Percentiles rank a stretch among this genome's conserved stretches.
These are phyloP conservation scores for Tolypocladium tundrense DNA, from an alignment of 2,329 filamentous ascomycete genomes.

Conservation along the genomic window DNA sequence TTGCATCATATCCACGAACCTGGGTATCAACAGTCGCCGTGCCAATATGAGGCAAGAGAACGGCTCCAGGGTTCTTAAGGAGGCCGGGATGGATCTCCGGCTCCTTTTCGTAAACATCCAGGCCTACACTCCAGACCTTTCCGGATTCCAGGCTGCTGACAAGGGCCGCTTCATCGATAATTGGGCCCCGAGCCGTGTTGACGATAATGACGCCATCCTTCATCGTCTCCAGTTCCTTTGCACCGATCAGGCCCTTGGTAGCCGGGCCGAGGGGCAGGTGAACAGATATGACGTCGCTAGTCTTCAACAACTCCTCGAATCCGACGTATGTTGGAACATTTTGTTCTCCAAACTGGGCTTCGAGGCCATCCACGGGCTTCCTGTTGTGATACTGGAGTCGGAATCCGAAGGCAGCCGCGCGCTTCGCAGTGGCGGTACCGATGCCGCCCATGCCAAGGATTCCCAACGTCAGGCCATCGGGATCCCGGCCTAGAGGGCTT, in stretches of 20 bases:
- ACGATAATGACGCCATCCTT: slow-evolving; percentile 46
- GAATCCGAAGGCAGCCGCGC: slow-evolving; percentile 45
- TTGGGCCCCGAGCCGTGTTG: slow-evolving; percentile 46
- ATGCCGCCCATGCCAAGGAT: slow-evolving; percentile 53
- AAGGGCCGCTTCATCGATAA: slow-evolving; percentile 46
- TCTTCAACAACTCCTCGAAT: slow-evolving; percentile 42
- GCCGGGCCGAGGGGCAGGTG: slow-evolving; percentile 40
- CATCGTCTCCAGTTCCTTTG: slow-evolving; percentile 38
- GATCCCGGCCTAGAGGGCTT: slow-evolving; percentile 48
- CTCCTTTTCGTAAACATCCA: slow-evolving; percentile 49
- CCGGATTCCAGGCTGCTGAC: slow-evolving; percentile 41
- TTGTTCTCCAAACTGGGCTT: slow-evolving; percentile 26
- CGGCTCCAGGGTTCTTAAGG: slow-evolving; percentile 45
- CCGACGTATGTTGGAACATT: slow-evolving; percentile 28
- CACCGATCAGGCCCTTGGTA: slow-evolving; percentile 42
- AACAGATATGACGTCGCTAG: slow-evolving; percentile 43
- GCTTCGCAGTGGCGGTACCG: slow-evolving; percentile 35
- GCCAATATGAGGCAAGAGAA: slow-evolving; percentile 58
- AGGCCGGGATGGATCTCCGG: slow-evolving; percentile 52
- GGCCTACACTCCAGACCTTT: slow-evolving; percentile 41
- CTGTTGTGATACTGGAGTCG: slow-evolving; percentile 49
- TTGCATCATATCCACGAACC: background rate
- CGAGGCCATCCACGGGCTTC: slow-evolving; percentile 22
- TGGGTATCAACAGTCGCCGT: slow-evolving; percentile 48
- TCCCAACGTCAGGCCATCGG: slow-evolving; percentile 52